phyloP scores from a whole-genome alignment of 139 green algal genomes.

The Nannochloris sp. region DNA sequence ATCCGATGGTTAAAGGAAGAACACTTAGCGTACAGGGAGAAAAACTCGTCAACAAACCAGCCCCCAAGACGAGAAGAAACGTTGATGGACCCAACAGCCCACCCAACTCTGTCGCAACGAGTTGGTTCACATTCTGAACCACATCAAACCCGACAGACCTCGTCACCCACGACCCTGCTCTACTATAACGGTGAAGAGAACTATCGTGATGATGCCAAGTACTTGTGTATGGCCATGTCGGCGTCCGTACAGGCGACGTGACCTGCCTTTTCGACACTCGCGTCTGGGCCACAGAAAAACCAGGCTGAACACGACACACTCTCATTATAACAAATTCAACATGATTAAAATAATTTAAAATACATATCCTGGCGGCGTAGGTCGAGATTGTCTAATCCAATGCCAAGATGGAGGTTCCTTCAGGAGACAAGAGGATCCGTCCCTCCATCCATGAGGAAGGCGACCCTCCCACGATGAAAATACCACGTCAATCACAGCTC shows the following conservation, averaged over 20 bases:
- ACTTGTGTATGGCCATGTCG: no score
- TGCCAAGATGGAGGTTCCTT: slow-evolving; percentile 15
- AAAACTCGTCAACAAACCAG: slow-evolving; percentile 84
- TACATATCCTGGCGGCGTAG: no score
- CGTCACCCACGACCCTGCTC: no score
- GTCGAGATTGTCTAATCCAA: neutral
- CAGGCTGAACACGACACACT: no score
- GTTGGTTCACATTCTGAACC: slow-evolving; percentile 22
- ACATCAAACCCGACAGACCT: slow-evolving; percentile 5
- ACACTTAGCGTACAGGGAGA: slow-evolving; percentile 87
- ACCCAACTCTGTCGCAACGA: slow-evolving; percentile 38
- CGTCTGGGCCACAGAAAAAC: no score
- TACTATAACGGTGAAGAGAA: no score
- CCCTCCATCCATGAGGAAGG: neutral
- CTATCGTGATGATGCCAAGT: no score
- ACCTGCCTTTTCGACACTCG: no score
- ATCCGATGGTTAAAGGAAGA: slow-evolving; percentile 82
- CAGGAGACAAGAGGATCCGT: neutral
- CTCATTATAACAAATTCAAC: no score
- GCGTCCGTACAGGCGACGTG: no score
- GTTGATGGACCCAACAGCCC: slow-evolving; percentile 51
- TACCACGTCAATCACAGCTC: neutral
- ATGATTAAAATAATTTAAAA: no score
- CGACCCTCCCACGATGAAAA: neutral
- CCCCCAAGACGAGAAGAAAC: slow-evolving; percentile 58